These are phyloP conservation scores for Adansonia madagascariensis DNA, from an alignment of 441 rosid genomes.

Conservation along the genomic window DNA sequence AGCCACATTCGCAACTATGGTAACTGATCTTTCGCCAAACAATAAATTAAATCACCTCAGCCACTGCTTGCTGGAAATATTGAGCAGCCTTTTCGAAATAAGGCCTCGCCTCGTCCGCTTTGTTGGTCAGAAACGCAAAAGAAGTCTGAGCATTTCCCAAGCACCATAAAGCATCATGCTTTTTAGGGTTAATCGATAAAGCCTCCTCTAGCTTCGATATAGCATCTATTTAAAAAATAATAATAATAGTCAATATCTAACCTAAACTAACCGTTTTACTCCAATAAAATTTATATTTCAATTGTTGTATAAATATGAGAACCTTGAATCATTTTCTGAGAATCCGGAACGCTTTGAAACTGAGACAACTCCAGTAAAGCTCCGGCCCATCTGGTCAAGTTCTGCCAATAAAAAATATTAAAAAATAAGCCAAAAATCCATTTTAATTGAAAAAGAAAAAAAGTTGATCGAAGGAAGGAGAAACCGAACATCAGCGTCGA, in stretches of 20 bases:
- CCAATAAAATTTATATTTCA: too few species aligned
- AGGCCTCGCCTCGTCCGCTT: conserved; percentile 63
- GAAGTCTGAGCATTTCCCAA: conserved; percentile 86
- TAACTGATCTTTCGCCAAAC: not conserved
- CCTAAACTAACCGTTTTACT: not conserved
- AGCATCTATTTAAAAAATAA: conserved; percentile 49
- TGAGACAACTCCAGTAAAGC: conserved; percentile 83
- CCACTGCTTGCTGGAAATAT: conserved; percentile 72
- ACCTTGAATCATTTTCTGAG: conserved; percentile 83
- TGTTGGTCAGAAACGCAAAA: conserved; percentile 68
- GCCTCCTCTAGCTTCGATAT: conserved; percentile 89
- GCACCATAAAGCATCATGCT: conserved; percentile 79
- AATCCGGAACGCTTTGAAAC: conserved; percentile 64
- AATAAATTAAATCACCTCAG: conserved; percentile 50
- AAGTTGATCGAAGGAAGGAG: not conserved
- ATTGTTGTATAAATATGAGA: too few species aligned
- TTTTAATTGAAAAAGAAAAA: not conserved
- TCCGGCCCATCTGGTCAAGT: conserved; percentile 90
- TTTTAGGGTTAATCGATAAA: conserved; percentile 59
- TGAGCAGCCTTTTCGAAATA: conserved; percentile 65
- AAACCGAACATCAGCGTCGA: conserved; percentile 63
- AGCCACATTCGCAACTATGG: not conserved
- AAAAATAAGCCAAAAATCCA: not conserved
- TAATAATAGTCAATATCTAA: not conserved
- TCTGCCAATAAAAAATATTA: conserved; percentile 51